Evolutionary conservation across 1,284 basidiomycete species (phyloP).

Genomic region (Apiotrichum montevideense): DNA sequence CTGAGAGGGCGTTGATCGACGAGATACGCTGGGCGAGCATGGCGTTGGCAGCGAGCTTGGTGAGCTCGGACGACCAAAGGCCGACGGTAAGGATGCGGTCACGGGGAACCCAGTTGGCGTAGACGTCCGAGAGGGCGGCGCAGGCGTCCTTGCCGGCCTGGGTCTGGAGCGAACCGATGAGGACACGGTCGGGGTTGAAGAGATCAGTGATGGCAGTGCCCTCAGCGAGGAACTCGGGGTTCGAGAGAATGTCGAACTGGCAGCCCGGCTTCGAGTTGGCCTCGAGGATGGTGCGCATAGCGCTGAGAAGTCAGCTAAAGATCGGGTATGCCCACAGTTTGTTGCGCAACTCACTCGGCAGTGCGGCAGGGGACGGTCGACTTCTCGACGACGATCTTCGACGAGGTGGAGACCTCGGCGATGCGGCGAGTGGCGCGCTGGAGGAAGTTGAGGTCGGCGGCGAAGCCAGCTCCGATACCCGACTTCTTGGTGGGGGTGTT

Average conservation of each 20-base stretch:
- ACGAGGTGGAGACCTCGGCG: slow-evolving; percentile 78
- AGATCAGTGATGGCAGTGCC: slow-evolving; percentile 92
- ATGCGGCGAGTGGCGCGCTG: slow-evolving; percentile 95
- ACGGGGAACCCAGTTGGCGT: slow-evolving; percentile 88
- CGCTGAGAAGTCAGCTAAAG: slow-evolving; percentile 41
- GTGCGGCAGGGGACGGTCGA: slow-evolving; percentile 98
- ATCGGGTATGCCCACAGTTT: background rate
- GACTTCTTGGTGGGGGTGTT: slow-evolving; percentile 99
- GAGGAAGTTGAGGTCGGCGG: slow-evolving; percentile 95
- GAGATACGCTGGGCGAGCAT: slow-evolving; percentile 98
- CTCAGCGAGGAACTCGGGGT: slow-evolving; percentile 96
- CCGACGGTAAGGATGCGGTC: slow-evolving; percentile 88
- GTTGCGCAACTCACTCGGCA: slow-evolving; percentile 56
- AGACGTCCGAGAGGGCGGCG: slow-evolving; percentile 67
- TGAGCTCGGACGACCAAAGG: slow-evolving; percentile 96
- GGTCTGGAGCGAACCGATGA: slow-evolving; percentile 92
- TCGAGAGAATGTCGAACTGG: slow-evolving; percentile 96
- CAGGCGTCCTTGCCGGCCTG: slow-evolving; percentile 77
- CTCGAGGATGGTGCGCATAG: slow-evolving; percentile 97
- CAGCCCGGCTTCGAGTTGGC: slow-evolving; percentile 89
- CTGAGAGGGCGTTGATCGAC: slow-evolving; percentile 94
- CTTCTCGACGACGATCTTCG: slow-evolving; percentile 99
- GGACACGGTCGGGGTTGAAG: slow-evolving; percentile 83
- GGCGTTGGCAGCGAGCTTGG: slow-evolving; percentile 97
- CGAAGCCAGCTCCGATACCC: slow-evolving; percentile 94